Evolutionary conservation across 2,329 filamentous ascomycete genomes (phyloP).

Genomic region (Coniochaeta sp.): DNA sequence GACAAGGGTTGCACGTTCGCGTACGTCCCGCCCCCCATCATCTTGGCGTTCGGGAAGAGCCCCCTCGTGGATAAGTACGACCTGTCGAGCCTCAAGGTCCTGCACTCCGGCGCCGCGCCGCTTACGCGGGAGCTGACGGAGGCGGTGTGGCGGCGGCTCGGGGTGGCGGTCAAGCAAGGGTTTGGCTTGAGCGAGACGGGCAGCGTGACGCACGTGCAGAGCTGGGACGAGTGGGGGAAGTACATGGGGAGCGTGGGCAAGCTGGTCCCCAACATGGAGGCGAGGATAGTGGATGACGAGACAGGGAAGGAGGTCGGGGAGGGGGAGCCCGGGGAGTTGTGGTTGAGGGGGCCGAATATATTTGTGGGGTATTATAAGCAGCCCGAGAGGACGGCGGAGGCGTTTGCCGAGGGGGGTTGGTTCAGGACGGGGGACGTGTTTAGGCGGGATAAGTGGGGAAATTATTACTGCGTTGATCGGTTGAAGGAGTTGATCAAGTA

Average conservation of each 20-base stretch:
- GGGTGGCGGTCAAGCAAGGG: slow-evolving; percentile 80
- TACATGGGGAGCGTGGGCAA: slow-evolving; percentile 73
- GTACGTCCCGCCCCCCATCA: slow-evolving; percentile 79
- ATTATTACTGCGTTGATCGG: slow-evolving; percentile 87
- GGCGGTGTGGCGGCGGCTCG: slow-evolving; percentile 65
- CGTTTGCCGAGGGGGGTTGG: slow-evolving; percentile 70
- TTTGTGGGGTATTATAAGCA: slow-evolving; percentile 76
- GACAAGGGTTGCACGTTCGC: slow-evolving; percentile 67
- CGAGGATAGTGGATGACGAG: slow-evolving; percentile 68
- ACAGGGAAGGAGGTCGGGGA: slow-evolving; percentile 47
- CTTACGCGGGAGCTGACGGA: slow-evolving; percentile 75
- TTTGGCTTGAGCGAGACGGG: slow-evolving; percentile 87
- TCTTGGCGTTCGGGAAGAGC: slow-evolving; percentile 73
- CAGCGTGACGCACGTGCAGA: slow-evolving; percentile 69
- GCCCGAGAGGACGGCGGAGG: slow-evolving; percentile 60
- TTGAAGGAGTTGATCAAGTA: slow-evolving; percentile 63
- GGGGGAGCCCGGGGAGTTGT: slow-evolving; percentile 63
- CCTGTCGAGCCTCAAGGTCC: slow-evolving; percentile 68
- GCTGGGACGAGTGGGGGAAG: slow-evolving; percentile 68
- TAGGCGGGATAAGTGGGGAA: slow-evolving; percentile 66
- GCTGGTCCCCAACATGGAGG: slow-evolving; percentile 71
- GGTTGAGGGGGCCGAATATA: slow-evolving; percentile 73
- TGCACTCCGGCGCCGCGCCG: slow-evolving; percentile 84
- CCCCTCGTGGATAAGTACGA: slow-evolving; percentile 76
- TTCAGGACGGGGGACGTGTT: slow-evolving; percentile 90